Evolutionary conservation across 108 stramenopile genomes (phyloP).

Genomic region (Schizochytrium sp.): DNA sequence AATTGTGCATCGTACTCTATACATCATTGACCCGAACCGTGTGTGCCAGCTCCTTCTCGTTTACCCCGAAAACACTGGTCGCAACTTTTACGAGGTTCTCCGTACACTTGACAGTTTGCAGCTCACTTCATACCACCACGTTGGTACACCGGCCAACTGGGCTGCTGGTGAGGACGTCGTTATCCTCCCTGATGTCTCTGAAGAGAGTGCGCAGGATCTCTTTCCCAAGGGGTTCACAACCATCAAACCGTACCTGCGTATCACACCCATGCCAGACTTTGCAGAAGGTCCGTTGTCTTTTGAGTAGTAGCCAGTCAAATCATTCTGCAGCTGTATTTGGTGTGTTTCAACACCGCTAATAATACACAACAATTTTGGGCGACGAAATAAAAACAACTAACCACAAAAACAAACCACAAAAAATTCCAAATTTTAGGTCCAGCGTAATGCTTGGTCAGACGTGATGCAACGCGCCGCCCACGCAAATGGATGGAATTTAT

Average conservation of each 20-base stretch:
- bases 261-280: constrained; percentile 57
- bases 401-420: no score
- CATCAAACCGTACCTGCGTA: constrained; percentile 60
- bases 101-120: constrained; percentile 82
- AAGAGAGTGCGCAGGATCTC: constrained; percentile 42
- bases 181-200: constrained; percentile 39
- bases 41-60: constrained; percentile 83
- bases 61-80: constrained; percentile 85
- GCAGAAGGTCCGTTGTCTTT: constrained; percentile 31
- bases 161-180: constrained; percentile 68
- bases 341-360: no score
- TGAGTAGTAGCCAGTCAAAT: neutral
- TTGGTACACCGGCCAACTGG: constrained; percentile 84
- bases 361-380: no score
- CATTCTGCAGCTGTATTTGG: no score
- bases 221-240: constrained; percentile 60
- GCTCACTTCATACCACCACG: constrained; percentile 75
- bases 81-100: constrained; percentile 87
- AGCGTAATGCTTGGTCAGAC: no score
- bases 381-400: no score
- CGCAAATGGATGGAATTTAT: no score
- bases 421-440: no score
- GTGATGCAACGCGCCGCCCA: no score
- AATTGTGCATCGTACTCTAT: constrained; percentile 83
- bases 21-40: constrained; percentile 85